Percentiles rank a stretch among this genome's conserved stretches.
These are phyloP conservation scores for Fragilariopsis cylindrus DNA, from an alignment of 108 stramenopile genomes.

Conservation along the genomic window DNA sequence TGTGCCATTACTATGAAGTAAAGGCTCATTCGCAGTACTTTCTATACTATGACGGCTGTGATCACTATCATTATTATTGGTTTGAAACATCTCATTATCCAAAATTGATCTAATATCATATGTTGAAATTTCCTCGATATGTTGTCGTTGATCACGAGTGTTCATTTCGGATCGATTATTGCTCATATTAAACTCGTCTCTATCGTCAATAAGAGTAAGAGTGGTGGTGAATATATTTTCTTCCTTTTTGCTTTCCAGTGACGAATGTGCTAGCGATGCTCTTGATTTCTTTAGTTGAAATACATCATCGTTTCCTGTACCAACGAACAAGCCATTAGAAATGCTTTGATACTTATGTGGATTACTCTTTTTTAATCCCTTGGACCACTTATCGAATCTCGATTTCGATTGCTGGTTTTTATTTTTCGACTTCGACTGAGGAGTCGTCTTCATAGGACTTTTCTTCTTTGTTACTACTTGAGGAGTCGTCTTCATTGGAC, in stretches of 20 bases:
- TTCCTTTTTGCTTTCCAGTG: not conserved
- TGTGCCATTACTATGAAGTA: no score
- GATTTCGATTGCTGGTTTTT: not conserved
- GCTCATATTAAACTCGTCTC: not conserved
- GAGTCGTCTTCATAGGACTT: no score
- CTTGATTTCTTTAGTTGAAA: not conserved
- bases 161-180: not conserved
- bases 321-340: not conserved
- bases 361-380: not conserved
- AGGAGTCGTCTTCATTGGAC: no score
- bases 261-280: not conserved
- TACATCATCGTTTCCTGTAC: not conserved
- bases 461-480: no score
- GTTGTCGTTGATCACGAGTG: not conserved
- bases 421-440: no score
- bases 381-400: conserved; percentile 2
- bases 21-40: no score
- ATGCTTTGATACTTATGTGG: not conserved
- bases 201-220: not conserved
- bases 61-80: not conserved
- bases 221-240: no score
- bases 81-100: not conserved
- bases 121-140: not conserved
- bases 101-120: not conserved
- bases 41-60: no score